These are phyloP conservation scores for Apiospora marii DNA, from an alignment of 2,329 filamentous ascomycete genomes.

Conservation along the genomic window DNA sequence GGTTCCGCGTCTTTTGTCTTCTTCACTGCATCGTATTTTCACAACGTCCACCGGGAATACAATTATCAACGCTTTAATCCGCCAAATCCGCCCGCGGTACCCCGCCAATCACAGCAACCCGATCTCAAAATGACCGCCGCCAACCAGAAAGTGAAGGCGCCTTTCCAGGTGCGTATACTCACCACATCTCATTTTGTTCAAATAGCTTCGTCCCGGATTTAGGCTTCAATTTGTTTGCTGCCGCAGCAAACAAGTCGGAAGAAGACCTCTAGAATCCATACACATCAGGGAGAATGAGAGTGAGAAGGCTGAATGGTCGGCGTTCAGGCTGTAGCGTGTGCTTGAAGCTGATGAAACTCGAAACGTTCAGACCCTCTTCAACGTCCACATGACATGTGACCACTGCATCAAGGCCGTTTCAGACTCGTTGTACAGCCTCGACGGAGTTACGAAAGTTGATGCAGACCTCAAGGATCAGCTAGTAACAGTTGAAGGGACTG, in stretches of 20 bases:
- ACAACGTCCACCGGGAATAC: slow-evolving; percentile 33
- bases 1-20: slow-evolving; percentile 35
- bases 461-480: slow-evolving; percentile 85
- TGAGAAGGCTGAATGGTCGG: background rate
- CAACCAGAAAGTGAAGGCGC: slow-evolving; percentile 43
- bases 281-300: background rate
- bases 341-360: slow-evolving; percentile 36
- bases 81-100: background rate
- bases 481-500: slow-evolving; percentile 84
- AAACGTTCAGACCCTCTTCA: slow-evolving; percentile 80
- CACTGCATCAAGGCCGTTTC: slow-evolving; percentile 88
- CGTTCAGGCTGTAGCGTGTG: slow-evolving; percentile 17
- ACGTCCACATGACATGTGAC: slow-evolving; percentile 92
- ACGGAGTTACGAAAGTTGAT: slow-evolving; percentile 83
- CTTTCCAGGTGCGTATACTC: slow-evolving; percentile 43
- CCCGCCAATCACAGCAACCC: slow-evolving; percentile 25
- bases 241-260: slow-evolving; percentile 1
- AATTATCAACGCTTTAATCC: background rate
- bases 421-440: slow-evolving; percentile 76
- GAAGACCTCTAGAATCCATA: background rate
- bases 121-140: slow-evolving; percentile 36
- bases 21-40: slow-evolving; percentile 37
- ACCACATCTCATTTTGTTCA: background rate
- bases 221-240: background rate
- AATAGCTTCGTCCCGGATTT: background rate